Percentiles rank a stretch among this genome's conserved stretches.
Evolutionary conservation across 2,329 filamentous ascomycete genomes (phyloP).

Genomic region (Ophiostoma montium): DNA sequence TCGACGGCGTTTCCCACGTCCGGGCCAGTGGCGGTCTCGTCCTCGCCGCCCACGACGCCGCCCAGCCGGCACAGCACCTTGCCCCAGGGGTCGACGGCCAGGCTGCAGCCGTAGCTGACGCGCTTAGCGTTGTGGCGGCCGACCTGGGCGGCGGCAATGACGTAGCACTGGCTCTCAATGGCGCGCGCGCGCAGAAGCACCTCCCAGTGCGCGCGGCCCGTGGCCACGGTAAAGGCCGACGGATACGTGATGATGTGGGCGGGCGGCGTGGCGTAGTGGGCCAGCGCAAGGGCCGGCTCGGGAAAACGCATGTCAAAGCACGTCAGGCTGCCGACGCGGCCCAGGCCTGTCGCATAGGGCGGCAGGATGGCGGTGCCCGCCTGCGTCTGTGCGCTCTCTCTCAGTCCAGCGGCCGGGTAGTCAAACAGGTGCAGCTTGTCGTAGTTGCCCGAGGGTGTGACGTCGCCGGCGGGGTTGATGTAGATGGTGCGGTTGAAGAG

Average conservation of each 20-base stretch:
- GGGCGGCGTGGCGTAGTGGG: constrained; percentile 22
- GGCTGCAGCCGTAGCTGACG: constrained; percentile 70
- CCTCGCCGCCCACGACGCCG: constrained; percentile 32
- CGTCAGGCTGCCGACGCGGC: constrained; percentile 64
- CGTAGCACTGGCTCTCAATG: constrained; percentile 78
- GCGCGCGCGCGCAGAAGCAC: constrained; percentile 63
- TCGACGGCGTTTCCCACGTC: constrained; percentile 16
- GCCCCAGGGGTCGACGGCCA: constrained; percentile 83
- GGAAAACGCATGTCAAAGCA: constrained; percentile 87
- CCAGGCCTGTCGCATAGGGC: constrained; percentile 61
- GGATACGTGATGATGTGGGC: constrained; percentile 77
- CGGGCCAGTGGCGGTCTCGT: constrained; percentile 16
- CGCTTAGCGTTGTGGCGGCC: constrained; percentile 49
- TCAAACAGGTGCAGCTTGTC: constrained; percentile 91
- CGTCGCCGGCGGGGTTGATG: constrained; percentile 30
- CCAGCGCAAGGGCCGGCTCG: constrained; percentile 56
- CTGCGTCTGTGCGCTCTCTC: constrained; percentile 23
- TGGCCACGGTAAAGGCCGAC: constrained; percentile 78
- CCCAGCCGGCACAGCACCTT: constrained; percentile 51
- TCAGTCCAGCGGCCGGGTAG: constrained; percentile 33
- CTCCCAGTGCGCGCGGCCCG: constrained; percentile 78
- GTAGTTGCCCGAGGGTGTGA: constrained; percentile 37
- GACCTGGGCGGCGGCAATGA: constrained; percentile 73
- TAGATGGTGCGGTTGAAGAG: constrained; percentile 40
- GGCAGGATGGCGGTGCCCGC: constrained; percentile 24